Percentiles rank a stretch among this genome's conserved stretches.
These are phyloP conservation scores for Ustilago hordei DNA, from an alignment of 1,284 basidiomycete genomes.

Conservation along the genomic window DNA sequence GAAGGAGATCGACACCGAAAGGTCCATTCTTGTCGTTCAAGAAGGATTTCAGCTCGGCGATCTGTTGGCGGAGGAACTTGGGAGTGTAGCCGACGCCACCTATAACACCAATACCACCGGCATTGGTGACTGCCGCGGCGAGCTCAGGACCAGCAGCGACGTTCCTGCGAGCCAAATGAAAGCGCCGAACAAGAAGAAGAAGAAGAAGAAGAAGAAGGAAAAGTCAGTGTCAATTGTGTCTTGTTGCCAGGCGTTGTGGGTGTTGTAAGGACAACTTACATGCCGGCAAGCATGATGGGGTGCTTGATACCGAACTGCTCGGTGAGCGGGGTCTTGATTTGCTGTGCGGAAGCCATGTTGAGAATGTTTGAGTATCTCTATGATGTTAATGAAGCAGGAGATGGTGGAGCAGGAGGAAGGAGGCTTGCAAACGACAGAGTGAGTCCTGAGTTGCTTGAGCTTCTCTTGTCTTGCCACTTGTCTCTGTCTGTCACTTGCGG, in stretches of 20 bases:
- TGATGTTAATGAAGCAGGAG: not conserved
- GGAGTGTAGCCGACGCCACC: slow-evolving; percentile 64
- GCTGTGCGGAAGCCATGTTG: slow-evolving; percentile 53
- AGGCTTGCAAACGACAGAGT: not conserved
- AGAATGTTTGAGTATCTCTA: not conserved
- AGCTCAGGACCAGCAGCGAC: slow-evolving; percentile 63
- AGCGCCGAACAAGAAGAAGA: not conserved
- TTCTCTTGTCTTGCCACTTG: slow-evolving; percentile 1
- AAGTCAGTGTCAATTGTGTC: not conserved
- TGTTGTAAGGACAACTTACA: slow-evolving; percentile 23
- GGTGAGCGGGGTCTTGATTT: slow-evolving; percentile 59
- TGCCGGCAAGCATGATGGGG: slow-evolving; percentile 85
- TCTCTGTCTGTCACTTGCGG: no score
- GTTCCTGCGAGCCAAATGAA: slow-evolving; percentile 38
- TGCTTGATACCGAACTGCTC: slow-evolving; percentile 79
- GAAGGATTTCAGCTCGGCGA: slow-evolving; percentile 51
- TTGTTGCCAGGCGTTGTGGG: not conserved
- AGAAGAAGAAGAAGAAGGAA: not conserved
- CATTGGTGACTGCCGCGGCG: slow-evolving; percentile 63
- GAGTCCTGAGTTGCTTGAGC: not conserved
- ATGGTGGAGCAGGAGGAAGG: not conserved
- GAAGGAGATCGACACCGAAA: slow-evolving; percentile 63
- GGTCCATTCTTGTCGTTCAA: slow-evolving; percentile 63
- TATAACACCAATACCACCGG: slow-evolving; percentile 63
- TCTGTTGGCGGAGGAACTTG: slow-evolving; percentile 36